Percentiles rank a stretch among this genome's conserved stretches.
phyloP scores from a whole-genome alignment of 2,329 filamentous ascomycete genomes.

The Rasamsonia emersonii region DNA sequence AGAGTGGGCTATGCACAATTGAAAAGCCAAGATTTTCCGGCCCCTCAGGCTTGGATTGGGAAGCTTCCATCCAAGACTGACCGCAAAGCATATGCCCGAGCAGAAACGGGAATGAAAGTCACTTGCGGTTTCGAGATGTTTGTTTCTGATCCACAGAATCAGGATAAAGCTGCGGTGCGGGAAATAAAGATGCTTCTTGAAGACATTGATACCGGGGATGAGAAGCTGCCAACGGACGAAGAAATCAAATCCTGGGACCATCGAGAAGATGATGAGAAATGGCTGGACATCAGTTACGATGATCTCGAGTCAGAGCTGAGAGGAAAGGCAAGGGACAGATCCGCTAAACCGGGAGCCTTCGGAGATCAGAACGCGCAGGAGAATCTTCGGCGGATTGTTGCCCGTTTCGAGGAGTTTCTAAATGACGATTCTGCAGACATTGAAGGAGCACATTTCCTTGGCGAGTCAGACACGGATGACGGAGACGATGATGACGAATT shows the following conservation, averaged over 20 bases:
- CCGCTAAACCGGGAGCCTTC: conserved; percentile 25
- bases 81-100: conserved; percentile 39
- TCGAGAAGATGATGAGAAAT: conserved; percentile 74
- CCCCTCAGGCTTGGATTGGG: conserved; percentile 50
- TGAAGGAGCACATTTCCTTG: conserved; percentile 63
- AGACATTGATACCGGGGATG: conserved; percentile 65
- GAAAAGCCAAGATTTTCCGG: conserved; percentile 69
- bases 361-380: conserved; percentile 38
- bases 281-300: conserved; percentile 85
- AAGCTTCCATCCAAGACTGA: conserved; percentile 31
- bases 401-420: conserved; percentile 84
- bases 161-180: conserved; percentile 59
- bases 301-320: conserved; percentile 78
- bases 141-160: conserved; percentile 56
- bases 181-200: conserved; percentile 70
- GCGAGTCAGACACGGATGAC: conserved; percentile 49
- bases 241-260: conserved; percentile 65
- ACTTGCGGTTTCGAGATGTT: conserved; percentile 89
- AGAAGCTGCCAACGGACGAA: conserved; percentile 58
- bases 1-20: conserved; percentile 86
- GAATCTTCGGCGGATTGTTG: conserved; percentile 80
- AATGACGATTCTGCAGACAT: conserved; percentile 74
- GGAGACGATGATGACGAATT: conserved; percentile 47
- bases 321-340: conserved; percentile 40
- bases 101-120: conserved; percentile 78